Percentiles rank a stretch among this genome's conserved stretches.
phyloP scores from a whole-genome alignment of 2,329 filamentous ascomycete genomes.

The Reticulascus tulasneorum region DNA sequence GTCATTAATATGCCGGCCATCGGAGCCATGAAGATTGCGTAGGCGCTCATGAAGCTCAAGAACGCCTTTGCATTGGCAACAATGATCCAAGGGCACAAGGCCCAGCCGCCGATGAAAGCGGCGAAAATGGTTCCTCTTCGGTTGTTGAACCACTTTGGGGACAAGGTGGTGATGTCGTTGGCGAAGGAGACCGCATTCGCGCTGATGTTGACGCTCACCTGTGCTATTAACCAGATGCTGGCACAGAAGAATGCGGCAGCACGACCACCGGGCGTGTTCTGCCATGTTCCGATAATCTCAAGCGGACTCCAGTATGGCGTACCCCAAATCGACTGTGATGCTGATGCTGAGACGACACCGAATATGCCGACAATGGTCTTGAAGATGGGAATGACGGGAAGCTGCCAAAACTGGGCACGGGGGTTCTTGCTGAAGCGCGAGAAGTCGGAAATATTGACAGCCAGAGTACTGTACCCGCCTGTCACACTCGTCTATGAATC shows the following conservation, averaged over 20 bases:
- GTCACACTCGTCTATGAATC: constrained; percentile 37
- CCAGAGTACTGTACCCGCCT: constrained; percentile 43
- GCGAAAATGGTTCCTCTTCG: constrained; percentile 25
- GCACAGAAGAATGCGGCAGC: constrained; percentile 27
- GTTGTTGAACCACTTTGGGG: constrained; percentile 26
- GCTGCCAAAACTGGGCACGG: constrained; percentile 40
- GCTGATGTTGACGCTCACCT: constrained; percentile 24
- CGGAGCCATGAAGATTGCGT: constrained; percentile 33
- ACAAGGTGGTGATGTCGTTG: constrained; percentile 25
- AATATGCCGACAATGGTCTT: constrained; percentile 42
- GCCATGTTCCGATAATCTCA: constrained; percentile 39
- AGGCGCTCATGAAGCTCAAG: constrained; percentile 26
- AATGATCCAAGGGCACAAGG: constrained; percentile 31
- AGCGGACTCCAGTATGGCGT: constrained; percentile 45
- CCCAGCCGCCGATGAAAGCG: constrained; percentile 28
- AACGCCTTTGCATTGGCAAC: constrained; percentile 24
- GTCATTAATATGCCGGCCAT: constrained; percentile 36
- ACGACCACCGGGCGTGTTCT: constrained; percentile 21
- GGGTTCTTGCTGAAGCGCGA: constrained; percentile 32
- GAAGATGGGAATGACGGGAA: constrained; percentile 44
- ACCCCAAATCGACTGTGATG: constrained; percentile 40
- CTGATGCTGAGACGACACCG: constrained; percentile 44
- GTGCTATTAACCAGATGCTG: constrained; percentile 34
- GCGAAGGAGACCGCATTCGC: constrained; percentile 24
- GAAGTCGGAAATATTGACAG: constrained; percentile 45